Evolutionary conservation across 148 eudicot species (phyloP).

Genomic region (Rhododendron griersonianum): DNA sequence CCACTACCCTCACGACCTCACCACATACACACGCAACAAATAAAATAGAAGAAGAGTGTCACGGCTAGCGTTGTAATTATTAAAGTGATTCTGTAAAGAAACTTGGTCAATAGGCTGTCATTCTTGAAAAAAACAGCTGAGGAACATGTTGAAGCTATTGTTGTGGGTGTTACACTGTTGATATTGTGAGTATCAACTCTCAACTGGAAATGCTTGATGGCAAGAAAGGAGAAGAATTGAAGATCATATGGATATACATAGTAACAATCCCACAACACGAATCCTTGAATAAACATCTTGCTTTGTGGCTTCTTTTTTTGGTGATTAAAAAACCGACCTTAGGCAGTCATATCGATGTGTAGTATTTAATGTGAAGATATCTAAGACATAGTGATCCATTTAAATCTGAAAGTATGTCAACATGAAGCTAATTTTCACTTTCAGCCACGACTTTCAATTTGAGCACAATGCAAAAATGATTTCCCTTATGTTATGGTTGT

Average conservation of each 20-base stretch:
- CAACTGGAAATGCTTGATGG: constrained; percentile 2
- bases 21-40: not conserved
- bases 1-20: not conserved
- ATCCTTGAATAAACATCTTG: not conserved
- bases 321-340: too few relatives aligned
- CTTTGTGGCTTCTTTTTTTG: not conserved
- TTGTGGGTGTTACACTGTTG: not conserved
- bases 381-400: not conserved
- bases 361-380: not conserved
- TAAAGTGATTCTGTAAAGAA: not conserved
- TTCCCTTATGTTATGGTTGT: not conserved
- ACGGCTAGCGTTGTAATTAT: not conserved
- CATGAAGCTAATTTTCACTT: not conserved
- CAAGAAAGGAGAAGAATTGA: not conserved
- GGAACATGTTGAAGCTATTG: not conserved
- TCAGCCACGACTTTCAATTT: not conserved
- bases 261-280: not conserved
- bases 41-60: not conserved
- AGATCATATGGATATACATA: not conserved
- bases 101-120: not conserved
- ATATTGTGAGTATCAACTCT: not conserved
- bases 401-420: not conserved
- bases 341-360: not conserved
- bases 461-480: not conserved
- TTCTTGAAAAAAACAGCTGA: not conserved